These are phyloP conservation scores for Ophiostoma novo-ulmi DNA, from an alignment of 2,329 filamentous ascomycete genomes.

Conservation along the genomic window DNA sequence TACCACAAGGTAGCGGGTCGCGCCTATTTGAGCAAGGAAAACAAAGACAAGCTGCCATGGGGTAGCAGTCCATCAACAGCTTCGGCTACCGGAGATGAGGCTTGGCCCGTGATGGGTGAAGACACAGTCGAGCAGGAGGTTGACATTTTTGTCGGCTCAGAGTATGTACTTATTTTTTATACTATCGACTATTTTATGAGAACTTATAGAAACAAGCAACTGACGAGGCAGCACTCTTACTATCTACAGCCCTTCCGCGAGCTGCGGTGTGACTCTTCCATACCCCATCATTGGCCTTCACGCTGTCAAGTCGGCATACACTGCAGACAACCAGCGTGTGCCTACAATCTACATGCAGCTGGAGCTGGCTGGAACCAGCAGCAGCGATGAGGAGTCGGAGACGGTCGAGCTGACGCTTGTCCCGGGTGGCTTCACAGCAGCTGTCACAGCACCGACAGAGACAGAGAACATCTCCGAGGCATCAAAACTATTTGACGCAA, in stretches of 20 bases:
- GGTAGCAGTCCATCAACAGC: constrained; percentile 40
- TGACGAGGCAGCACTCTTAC: constrained; percentile 47
- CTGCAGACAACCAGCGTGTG: constrained; percentile 35
- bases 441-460: constrained; percentile 26
- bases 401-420: constrained; percentile 64
- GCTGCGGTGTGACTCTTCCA: constrained; percentile 61
- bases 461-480: constrained; percentile 31
- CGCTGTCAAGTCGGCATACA: constrained; percentile 58
- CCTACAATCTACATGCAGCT: constrained; percentile 63
- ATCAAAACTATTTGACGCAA: constrained; percentile 59
- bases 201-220: background rate
- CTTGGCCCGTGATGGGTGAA: constrained; percentile 30
- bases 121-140: constrained; percentile 45
- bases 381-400: constrained; percentile 54
- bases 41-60: constrained; percentile 52
- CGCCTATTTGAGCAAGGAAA: constrained; percentile 52
- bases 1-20: constrained; percentile 54
- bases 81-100: constrained; percentile 34
- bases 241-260: constrained; percentile 56
- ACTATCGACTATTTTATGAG: background rate
- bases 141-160: constrained; percentile 55
- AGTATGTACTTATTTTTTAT: constrained; percentile 40
- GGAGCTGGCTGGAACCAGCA: constrained; percentile 54
- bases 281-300: constrained; percentile 73
- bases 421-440: constrained; percentile 38